Evolutionary conservation across 106 monocot species (phyloP).

Genomic region (Apostasia shenzhenica): DNA sequence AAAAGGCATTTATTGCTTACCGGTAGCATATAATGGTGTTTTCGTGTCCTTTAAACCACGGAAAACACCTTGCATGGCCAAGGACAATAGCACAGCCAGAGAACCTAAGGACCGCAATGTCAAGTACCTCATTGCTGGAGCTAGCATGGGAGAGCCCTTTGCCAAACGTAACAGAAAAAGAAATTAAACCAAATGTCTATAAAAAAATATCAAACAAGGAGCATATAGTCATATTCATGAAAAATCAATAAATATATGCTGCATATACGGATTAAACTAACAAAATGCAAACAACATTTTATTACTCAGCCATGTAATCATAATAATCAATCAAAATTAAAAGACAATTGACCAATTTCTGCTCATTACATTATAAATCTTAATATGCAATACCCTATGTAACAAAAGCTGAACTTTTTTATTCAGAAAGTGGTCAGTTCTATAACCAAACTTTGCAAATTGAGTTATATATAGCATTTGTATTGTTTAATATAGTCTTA

Average conservation of each 20-base stretch:
- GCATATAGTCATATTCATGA: background rate
- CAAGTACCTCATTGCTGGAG: conserved; percentile 41
- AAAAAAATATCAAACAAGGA: background rate
- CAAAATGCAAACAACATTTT: background rate
- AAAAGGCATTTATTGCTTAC: conserved; percentile 16
- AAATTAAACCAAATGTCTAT: background rate
- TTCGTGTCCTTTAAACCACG: conserved; percentile 66
- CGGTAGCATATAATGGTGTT: conserved; percentile 57
- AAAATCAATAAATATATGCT: background rate
- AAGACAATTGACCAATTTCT: no score
- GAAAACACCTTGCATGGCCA: conserved; percentile 73
- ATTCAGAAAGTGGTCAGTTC: no score
- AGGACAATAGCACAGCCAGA: conserved; percentile 55
- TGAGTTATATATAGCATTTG: no score
- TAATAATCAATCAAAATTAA: background rate
- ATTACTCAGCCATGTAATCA: background rate
- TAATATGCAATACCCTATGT: no score
- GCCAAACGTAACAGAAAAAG: background rate
- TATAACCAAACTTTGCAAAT: no score
- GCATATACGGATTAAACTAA: no score
- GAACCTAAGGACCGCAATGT: conserved; percentile 55
- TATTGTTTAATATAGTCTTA: no score
- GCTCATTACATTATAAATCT: no score
- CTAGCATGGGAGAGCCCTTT: conserved; percentile 52
- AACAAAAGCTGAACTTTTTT: no score